Evolutionary conservation across 1,139 yeast genomes (phyloP).

Genomic region (Hyphopichia wangnamkhiaoensis): DNA sequence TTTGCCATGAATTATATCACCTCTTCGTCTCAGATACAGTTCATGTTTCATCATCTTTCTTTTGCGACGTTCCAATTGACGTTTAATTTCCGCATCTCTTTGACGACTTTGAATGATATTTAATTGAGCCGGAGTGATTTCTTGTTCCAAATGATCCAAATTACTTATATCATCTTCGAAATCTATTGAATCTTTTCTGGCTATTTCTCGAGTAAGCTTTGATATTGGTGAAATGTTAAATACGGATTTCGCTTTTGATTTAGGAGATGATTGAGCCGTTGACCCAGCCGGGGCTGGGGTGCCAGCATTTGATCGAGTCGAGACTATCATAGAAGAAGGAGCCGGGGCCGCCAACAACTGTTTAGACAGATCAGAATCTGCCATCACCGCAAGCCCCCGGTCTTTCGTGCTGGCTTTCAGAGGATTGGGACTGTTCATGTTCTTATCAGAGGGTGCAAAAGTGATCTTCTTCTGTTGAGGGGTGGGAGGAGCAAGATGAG

Average conservation of each 20-base stretch:
- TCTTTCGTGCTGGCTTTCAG: no score
- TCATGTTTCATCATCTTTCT: neutral
- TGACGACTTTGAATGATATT: conserved; percentile 22
- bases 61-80: conserved; percentile 4
- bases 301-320: no score
- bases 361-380: no score
- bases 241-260: conserved; percentile 1
- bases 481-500: neutral
- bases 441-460: no score
- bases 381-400: no score
- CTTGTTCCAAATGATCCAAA: conserved; percentile 34
- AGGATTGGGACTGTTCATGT: no score
- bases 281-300: neutral
- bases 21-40: no score
- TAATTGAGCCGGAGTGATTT: conserved; percentile 40
- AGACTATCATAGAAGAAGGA: no score
- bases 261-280: neutral
- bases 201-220: neutral
- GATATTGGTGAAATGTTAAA: conserved; percentile 5
- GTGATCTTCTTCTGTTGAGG: no score
- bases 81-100: conserved; percentile 5
- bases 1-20: conserved; percentile 5
- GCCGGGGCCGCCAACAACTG: no score
- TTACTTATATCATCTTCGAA: conserved; percentile 13
- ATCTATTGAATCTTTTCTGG: conserved; percentile 2